Evolutionary conservation across 768 basidiomycete species (phyloP).

Genomic region (Neoboletus magnificus): DNA sequence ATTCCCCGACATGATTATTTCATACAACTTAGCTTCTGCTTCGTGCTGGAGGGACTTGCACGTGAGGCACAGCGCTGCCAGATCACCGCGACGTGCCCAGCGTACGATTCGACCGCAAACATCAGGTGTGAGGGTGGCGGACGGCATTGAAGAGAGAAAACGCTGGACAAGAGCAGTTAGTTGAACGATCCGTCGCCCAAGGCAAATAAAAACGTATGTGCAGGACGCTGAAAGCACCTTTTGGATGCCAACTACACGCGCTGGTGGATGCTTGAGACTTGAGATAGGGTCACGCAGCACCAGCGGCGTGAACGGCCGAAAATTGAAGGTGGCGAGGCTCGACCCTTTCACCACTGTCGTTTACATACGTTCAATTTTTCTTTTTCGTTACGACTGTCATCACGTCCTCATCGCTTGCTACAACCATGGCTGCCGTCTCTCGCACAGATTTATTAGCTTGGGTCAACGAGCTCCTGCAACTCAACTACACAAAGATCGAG

Average conservation of each 20-base stretch:
- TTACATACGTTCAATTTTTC: constrained; percentile 1
- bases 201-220: background rate
- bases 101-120: constrained; percentile 41
- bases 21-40: constrained; percentile 48
- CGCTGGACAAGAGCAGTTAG: background rate
- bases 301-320: background rate
- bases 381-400: constrained; percentile 2
- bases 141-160: constrained; percentile 13
- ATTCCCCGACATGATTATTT: constrained; percentile 38
- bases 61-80: constrained; percentile 42
- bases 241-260: background rate
- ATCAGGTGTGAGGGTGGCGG: constrained; percentile 37
- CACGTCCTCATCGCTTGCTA: constrained; percentile 9
- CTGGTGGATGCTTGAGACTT: background rate
- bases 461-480: constrained; percentile 90
- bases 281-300: background rate
- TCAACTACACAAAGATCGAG: constrained; percentile 90
- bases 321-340: constrained; percentile 7
- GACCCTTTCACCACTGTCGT: background rate
- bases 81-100: constrained; percentile 35
- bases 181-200: background rate
- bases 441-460: constrained; percentile 86
- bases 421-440: constrained; percentile 58
- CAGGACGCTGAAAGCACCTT: background rate
- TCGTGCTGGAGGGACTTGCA: constrained; percentile 46